Evolutionary conservation across 164 flowering plant species (phyloP).

Genomic region (Vitis cinerea): DNA sequence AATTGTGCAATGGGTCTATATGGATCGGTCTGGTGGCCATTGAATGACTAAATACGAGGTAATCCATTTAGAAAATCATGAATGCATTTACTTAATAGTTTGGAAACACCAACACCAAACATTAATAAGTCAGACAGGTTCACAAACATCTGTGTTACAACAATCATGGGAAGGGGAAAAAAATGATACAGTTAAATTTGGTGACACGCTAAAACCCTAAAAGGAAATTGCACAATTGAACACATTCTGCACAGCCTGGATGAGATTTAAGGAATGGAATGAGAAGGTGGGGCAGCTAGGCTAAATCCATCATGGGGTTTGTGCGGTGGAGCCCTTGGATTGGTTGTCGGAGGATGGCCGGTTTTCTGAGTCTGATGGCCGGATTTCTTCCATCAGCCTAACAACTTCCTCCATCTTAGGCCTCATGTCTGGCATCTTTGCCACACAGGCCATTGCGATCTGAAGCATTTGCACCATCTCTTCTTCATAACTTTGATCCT

Average conservation of each 20-base stretch:
- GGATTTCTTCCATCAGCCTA: constrained; percentile 42
- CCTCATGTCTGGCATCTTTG: constrained; percentile 34
- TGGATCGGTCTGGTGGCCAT: no score
- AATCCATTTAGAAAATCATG: no score
- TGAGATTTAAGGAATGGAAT: no score
- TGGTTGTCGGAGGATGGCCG: constrained; percentile 31
- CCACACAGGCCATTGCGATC: constrained; percentile 51
- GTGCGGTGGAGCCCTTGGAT: constrained; percentile 31
- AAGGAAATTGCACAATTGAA: constrained; percentile 3
- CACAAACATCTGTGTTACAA: no score
- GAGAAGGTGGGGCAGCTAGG: no score
- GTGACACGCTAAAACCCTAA: neutral
- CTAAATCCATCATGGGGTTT: constrained; percentile 29
- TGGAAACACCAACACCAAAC: no score
- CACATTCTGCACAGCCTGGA: neutral
- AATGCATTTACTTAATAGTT: no score
- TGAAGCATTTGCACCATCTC: constrained; percentile 58
- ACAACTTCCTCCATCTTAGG: constrained; percentile 46
- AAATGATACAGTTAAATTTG: no score
- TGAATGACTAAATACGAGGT: no score
- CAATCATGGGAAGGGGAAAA: no score
- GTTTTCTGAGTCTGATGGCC: constrained; percentile 27
- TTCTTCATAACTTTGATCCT: constrained; percentile 31
- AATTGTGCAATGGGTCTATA: no score
- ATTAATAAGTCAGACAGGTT: no score